Evolutionary conservation across 1,284 basidiomycete species (phyloP).

Genomic region (Meira nashicola): DNA sequence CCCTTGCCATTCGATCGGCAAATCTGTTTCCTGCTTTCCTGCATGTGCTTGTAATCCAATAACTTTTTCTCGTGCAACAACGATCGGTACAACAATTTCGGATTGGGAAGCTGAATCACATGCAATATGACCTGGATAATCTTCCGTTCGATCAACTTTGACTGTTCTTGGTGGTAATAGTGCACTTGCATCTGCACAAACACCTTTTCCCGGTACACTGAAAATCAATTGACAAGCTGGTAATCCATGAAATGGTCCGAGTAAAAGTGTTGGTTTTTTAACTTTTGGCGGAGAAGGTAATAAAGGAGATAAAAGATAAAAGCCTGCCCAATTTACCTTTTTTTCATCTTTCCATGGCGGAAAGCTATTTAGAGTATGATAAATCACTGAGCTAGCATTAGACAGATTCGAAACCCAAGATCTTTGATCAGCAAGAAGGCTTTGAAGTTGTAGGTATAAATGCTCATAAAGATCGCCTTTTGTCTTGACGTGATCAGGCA

Average conservation of each 20-base stretch:
- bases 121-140: conserved; percentile 54
- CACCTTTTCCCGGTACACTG: conserved; percentile 48
- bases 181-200: conserved; percentile 52
- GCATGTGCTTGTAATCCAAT: conserved; percentile 8
- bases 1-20: conserved; percentile 31
- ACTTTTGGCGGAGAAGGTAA: conserved; percentile 29
- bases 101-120: conserved; percentile 53
- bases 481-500: conserved; percentile 59
- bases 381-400: conserved; percentile 45
- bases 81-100: conserved; percentile 54
- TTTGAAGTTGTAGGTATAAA: conserved; percentile 35
- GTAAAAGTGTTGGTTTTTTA: conserved; percentile 38
- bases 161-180: conserved; percentile 45
- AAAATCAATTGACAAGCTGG: conserved; percentile 53
- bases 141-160: conserved; percentile 50
- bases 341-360: conserved; percentile 28
- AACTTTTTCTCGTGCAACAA: conserved; percentile 30
- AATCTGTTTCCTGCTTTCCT: conserved; percentile 18
- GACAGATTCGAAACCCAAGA: conserved; percentile 49
- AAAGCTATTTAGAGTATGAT: conserved; percentile 45
- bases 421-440: conserved; percentile 41
- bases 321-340: conserved; percentile 53
- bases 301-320: conserved; percentile 53
- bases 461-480: conserved; percentile 53
- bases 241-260: conserved; percentile 55